Conservation (phyloP, 2,329 filamentous ascomycete species). For the Sporothrix sp. region DNA sequence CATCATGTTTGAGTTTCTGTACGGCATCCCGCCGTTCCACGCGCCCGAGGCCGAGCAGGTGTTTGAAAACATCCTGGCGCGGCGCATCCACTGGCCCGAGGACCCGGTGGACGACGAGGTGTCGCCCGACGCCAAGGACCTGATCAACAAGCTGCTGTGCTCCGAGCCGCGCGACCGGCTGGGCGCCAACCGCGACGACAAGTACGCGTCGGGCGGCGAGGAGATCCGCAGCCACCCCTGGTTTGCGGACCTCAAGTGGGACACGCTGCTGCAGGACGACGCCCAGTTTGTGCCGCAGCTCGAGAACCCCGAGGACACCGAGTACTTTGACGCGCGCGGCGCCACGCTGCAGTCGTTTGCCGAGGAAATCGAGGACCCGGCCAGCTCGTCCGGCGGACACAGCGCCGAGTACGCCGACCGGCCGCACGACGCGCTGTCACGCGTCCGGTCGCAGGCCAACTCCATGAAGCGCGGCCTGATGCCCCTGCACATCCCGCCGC, state of each 20-base stretch:
- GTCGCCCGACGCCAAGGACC: slow-evolving; percentile 80
- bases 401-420: slow-evolving; percentile 69
- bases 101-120: slow-evolving; percentile 62
- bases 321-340: slow-evolving; percentile 90
- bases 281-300: slow-evolving; percentile 89
- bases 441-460: slow-evolving; percentile 78
- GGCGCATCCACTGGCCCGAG: slow-evolving; percentile 87
- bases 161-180: slow-evolving; percentile 72
- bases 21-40: slow-evolving; percentile 88
- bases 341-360: slow-evolving; percentile 87
- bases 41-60: slow-evolving; percentile 83
- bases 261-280: slow-evolving; percentile 83
- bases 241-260: slow-evolving; percentile 85
- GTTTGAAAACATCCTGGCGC: slow-evolving; percentile 89
- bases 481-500: slow-evolving; percentile 91
- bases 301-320: slow-evolving; percentile 92
- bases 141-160: slow-evolving; percentile 88
- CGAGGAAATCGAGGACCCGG: slow-evolving; percentile 87
- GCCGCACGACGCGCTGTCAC: slow-evolving; percentile 87
- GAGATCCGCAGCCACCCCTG: slow-evolving; percentile 86
- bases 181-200: slow-evolving; percentile 77
- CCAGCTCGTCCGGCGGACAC: slow-evolving; percentile 61
- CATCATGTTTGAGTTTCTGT: slow-evolving; percentile 93
- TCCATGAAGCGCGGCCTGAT: slow-evolving; percentile 85
- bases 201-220: slow-evolving; percentile 71